Evolutionary conservation across 1,139 yeast species (phyloP).

Genomic region (Suhomyces maxii): DNA sequence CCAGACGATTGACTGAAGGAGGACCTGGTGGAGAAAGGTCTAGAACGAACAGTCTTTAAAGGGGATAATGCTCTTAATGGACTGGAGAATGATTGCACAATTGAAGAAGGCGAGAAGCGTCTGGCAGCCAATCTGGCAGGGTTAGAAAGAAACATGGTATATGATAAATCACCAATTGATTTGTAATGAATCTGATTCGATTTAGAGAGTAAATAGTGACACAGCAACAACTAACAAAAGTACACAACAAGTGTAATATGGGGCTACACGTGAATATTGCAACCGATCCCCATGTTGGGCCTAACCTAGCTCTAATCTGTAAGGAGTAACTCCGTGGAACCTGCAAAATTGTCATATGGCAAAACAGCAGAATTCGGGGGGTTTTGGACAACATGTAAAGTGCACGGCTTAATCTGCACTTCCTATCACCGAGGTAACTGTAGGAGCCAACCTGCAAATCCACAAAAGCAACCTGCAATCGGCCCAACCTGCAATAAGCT

Average conservation of each 20-base stretch:
- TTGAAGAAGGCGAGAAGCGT: conserved; percentile 1
- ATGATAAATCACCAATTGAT: background rate
- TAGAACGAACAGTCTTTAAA: background rate
- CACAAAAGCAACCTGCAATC: background rate
- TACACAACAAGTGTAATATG: background rate
- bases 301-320: too few species aligned
- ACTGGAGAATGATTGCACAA: background rate
- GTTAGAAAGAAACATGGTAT: conserved; percentile 8
- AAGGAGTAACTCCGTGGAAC: too few species aligned
- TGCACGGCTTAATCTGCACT: background rate
- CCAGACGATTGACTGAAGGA: background rate
- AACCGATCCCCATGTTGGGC: conserved; percentile 1
- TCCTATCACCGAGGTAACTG: background rate
- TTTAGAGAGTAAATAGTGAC: background rate
- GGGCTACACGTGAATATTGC: conserved; percentile 8
- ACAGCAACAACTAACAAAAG: conserved; percentile 1
- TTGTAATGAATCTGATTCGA: background rate
- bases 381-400: background rate
- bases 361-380: too few species aligned
- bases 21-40: conserved; percentile 1
- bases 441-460: background rate
- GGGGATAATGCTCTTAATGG: background rate
- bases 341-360: background rate
- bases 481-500: background rate
- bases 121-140: conserved; percentile 7